A percentile compares a stretch with the other conserved stretches of the same genome.
Evolutionary conservation across 208 protist species (phyloP).

Genomic region (Cochliopodium minus): DNA sequence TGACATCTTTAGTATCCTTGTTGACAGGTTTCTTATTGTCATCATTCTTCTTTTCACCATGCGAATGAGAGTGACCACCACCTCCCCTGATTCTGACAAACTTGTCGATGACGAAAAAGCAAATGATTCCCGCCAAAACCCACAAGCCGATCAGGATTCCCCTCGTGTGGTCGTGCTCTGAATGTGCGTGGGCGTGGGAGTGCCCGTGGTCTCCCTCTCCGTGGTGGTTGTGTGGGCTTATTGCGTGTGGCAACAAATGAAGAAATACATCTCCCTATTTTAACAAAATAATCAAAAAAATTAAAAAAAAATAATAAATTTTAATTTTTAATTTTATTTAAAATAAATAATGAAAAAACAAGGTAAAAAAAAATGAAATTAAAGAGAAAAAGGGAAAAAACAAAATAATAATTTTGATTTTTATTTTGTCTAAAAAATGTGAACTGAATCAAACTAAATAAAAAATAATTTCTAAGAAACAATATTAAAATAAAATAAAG

Average conservation of each 20-base stretch:
- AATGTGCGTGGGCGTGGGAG: constrained; percentile 6
- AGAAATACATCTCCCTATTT: constrained; percentile 37
- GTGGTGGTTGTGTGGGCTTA: constrained; percentile 10
- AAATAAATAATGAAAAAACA: too few relatives aligned
- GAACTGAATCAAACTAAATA: too few relatives aligned
- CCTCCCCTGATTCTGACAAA: constrained; percentile 14
- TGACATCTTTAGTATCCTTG: background rate
- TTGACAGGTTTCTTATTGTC: background rate
- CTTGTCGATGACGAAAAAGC: constrained; percentile 32
- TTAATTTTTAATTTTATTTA: too few relatives aligned
- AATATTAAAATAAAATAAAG: too few relatives aligned
- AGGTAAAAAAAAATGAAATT: constrained; percentile 12
- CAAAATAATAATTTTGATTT: constrained; percentile 12
- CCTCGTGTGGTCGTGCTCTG: background rate
- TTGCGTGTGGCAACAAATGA: constrained; percentile 34
- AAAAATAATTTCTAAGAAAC: too few relatives aligned
- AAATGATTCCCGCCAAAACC: constrained; percentile 22
- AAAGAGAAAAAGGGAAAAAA: constrained; percentile 1
- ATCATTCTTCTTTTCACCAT: constrained; percentile 6
- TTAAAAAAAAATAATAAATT: too few relatives aligned
- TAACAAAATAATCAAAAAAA: constrained; percentile 29
- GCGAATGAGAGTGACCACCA: constrained; percentile 13
- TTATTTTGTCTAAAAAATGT: too few relatives aligned
- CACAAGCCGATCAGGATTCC: constrained; percentile 15
- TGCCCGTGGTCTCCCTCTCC: constrained; percentile 18